Evolutionary conservation across 306 rosid species (phyloP), one percentile per base, ranked within the genome.

Genomic region (Arachis stenosperma): DNA sequence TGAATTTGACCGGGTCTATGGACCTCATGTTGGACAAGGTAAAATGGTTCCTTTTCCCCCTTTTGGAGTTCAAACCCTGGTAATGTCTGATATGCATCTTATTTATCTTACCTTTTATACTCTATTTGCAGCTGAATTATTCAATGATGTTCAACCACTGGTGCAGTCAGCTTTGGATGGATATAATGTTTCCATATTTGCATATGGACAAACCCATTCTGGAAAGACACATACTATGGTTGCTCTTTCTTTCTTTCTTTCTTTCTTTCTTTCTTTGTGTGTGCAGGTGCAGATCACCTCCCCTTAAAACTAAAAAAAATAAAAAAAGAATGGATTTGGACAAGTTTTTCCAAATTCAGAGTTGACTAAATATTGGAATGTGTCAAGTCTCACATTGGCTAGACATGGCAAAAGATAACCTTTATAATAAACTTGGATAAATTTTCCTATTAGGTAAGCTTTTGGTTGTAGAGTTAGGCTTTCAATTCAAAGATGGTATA

Each of bases 1-100:
- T 80, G 96, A 94, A 79, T 86, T 94, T 73, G 98, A 94, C 62
- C 88, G 90, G 72, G 91, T 94, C 78, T 94, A 89, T 79, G 97
- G 98, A 75, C 97, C 98, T 81, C 98, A 94, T 76, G 90, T 89
- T 84, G 97, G 97, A 73, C 97, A 94, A 87, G 99, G 97, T 94
- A 78, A 76, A 76, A 74, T 61, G 42, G 54, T 65, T 75, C 5
- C 74, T 27, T 46, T 46, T 8, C 11, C 9, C 2, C 39, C 13
- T 40, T 57, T 46, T n/a, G 54, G 13, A 51, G 50, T 61, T 57
- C 33, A 66, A 67, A 75, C 63, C 67, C 40, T 11, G 66, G 73
- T 50, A 52, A 42, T 44, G 12, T 53, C 13, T 48, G 61, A 53
- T 67, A 29, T 17, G 42, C 75, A 74, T 54, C 77, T 80, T 48